Evolutionary conservation across 2,329 filamentous ascomycete species (phyloP).

Genomic region (Fusarium tricinctum): DNA sequence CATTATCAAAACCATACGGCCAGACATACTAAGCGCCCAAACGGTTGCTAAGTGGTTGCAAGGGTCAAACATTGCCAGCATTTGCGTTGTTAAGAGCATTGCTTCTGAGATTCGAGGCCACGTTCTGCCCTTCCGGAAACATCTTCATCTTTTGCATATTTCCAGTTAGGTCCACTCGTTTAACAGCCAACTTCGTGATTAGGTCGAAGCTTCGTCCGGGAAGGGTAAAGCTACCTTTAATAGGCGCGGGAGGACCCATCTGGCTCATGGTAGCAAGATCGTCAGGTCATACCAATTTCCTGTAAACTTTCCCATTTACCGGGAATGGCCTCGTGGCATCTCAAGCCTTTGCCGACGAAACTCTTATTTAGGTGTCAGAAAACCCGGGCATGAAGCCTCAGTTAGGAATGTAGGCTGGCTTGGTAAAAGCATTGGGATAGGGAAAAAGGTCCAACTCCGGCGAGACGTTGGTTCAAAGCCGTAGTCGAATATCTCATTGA

Average conservation of each 20-base stretch:
- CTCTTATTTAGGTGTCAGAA: neutral
- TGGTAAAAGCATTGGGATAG: constrained; percentile 7
- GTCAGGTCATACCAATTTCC: constrained; percentile 25
- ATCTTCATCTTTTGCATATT: constrained; percentile 31
- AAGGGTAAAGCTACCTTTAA: constrained; percentile 31
- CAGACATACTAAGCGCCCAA: constrained; percentile 18
- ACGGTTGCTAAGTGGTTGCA: constrained; percentile 1
- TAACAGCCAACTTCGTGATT: constrained; percentile 19
- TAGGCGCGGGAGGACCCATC: constrained; percentile 29
- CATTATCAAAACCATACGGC: constrained; percentile 30
- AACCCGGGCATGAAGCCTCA: constrained; percentile 2
- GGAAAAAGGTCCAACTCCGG: constrained; percentile 11
- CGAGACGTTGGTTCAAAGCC: constrained; percentile 29
- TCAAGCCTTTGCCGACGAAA: constrained; percentile 26
- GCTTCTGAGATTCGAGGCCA: constrained; percentile 20
- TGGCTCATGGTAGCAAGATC: constrained; percentile 21
- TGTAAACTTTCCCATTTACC: constrained; percentile 33
- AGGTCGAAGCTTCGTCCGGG: constrained; percentile 27
- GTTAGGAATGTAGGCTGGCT: constrained; percentile 16
- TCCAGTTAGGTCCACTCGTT: constrained; percentile 34
- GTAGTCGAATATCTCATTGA: constrained; percentile 28
- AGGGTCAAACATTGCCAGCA: constrained; percentile 23
- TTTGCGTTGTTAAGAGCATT: constrained; percentile 1
- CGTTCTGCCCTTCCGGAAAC: constrained; percentile 17
- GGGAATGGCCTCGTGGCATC: constrained; percentile 39